Evolutionary conservation across 768 basidiomycete species (phyloP).

Genomic region (Boletus rex-veris): DNA sequence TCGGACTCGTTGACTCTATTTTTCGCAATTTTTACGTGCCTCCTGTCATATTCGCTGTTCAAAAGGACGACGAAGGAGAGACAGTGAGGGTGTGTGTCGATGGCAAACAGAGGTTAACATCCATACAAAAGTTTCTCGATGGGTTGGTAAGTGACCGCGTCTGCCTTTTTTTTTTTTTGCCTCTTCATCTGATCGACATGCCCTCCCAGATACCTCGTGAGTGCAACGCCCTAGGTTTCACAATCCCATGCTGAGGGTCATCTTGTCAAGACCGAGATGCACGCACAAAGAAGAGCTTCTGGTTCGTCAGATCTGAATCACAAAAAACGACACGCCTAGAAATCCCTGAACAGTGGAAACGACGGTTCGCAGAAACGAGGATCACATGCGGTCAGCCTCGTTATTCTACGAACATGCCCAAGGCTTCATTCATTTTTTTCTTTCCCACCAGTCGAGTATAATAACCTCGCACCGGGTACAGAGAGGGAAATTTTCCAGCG

Average conservation of each 20-base stretch:
- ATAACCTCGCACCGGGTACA: constrained; percentile 44
- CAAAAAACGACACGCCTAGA: constrained; percentile 44
- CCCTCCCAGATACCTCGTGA: constrained; percentile 50
- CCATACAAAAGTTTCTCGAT: constrained; percentile 46
- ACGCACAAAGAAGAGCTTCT: constrained; percentile 58
- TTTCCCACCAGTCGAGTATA: constrained; percentile 59
- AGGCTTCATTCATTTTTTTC: not conserved
- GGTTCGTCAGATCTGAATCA: constrained; percentile 51
- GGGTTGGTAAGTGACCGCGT: constrained; percentile 34
- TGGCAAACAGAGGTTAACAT: constrained; percentile 51
- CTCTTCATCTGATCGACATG: constrained; percentile 6
- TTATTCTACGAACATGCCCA: not conserved
- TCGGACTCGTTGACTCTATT: constrained; percentile 48
- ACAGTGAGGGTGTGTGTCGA: constrained; percentile 45
- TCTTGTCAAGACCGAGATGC: constrained; percentile 49
- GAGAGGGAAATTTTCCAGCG: constrained; percentile 83
- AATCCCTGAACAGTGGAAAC: constrained; percentile 51
- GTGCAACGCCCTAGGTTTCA: constrained; percentile 18
- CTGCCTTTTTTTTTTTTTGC: not conserved
- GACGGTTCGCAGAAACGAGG: constrained; percentile 48
- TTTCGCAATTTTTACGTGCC: constrained; percentile 54
- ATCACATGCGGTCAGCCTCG: constrained; percentile 63
- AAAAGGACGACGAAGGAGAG: constrained; percentile 40
- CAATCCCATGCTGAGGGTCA: constrained; percentile 9
- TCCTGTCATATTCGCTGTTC: constrained; percentile 46